A percentile compares a stretch with the other conserved stretches of the same genome.
These are phyloP conservation scores for Trichoderma afroharzianum DNA, from an alignment of 2,329 filamentous ascomycete genomes.

Conservation along the genomic window DNA sequence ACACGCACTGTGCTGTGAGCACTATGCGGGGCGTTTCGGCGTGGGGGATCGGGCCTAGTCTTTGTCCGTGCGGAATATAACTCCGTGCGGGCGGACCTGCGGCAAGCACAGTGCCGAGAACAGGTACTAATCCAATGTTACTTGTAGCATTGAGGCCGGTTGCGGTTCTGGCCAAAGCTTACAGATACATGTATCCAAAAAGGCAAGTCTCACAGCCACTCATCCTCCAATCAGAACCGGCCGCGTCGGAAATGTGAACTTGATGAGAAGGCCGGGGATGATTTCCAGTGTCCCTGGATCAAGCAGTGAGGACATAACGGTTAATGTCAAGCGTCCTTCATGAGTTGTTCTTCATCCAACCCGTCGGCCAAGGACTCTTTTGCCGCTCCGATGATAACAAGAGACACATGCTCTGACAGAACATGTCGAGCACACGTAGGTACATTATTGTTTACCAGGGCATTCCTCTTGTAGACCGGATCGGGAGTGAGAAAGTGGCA, in stretches of 20 bases:
- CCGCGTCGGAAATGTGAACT: constrained; percentile 16
- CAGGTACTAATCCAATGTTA: not conserved
- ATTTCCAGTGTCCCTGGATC: constrained; percentile 16
- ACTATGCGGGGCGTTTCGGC: not conserved
- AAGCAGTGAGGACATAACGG: constrained; percentile 19
- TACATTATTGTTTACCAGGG: constrained; percentile 30
- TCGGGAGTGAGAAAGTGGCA: not conserved
- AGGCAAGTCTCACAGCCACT: not conserved
- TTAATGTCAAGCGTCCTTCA: not conserved
- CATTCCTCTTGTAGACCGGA: constrained; percentile 41
- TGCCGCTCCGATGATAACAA: constrained; percentile 18
- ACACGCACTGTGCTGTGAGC: not conserved
- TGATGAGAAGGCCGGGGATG: constrained; percentile 19
- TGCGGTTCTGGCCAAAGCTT: not conserved
- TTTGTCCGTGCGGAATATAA: not conserved
- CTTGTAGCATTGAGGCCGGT: not conserved
- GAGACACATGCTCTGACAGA: constrained; percentile 36
- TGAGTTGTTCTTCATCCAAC: constrained; percentile 12
- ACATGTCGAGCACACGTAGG: constrained; percentile 43
- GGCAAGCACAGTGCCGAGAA: not conserved
- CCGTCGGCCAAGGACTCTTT: not conserved
- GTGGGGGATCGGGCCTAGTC: not conserved
- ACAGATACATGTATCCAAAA: not conserved
- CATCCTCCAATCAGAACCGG: not conserved
- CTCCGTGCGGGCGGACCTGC: not conserved